Conservation (phyloP, 352 stramenopile species). For the Phytophthora sp. region DNA sequence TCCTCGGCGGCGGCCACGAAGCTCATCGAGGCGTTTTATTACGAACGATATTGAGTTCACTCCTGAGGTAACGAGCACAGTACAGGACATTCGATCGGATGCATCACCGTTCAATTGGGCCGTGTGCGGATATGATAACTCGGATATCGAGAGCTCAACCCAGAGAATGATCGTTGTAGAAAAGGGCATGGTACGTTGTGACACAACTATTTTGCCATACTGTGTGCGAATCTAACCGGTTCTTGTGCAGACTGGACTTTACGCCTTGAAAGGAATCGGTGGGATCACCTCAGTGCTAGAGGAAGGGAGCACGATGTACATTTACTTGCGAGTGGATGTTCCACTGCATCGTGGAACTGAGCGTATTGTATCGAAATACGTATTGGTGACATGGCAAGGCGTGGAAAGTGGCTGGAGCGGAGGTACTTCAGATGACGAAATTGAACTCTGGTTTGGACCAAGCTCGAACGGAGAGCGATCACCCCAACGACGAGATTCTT, state of each 20-base stretch:
- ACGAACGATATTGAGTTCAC: constrained; percentile 87
- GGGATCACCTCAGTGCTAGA: constrained; percentile 78
- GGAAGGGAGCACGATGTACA: constrained; percentile 87
- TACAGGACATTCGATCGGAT: constrained; percentile 86
- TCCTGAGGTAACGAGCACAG: constrained; percentile 66
- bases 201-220: not conserved
- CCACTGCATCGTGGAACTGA: constrained; percentile 82
- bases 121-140: constrained; percentile 79
- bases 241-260: constrained; percentile 59
- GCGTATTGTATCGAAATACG: constrained; percentile 87
- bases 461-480: constrained; percentile 50
- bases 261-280: constrained; percentile 83
- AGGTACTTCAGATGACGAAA: constrained; percentile 79
- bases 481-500: constrained; percentile 44
- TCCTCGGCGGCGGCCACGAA: constrained; percentile 63
- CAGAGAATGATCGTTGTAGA: constrained; percentile 83
- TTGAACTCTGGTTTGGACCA: constrained; percentile 60
- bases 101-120: constrained; percentile 85
- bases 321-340: constrained; percentile 90
- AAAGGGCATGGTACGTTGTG: constrained; percentile 77
- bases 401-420: constrained; percentile 51
- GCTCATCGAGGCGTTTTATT: constrained; percentile 71
- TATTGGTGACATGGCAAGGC: constrained; percentile 87
- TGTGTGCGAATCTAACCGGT: not conserved
- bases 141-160: constrained; percentile 59